Evolutionary conservation across 1,284 basidiomycete species (phyloP).

Genomic region (Trichosporon ovoides): DNA sequence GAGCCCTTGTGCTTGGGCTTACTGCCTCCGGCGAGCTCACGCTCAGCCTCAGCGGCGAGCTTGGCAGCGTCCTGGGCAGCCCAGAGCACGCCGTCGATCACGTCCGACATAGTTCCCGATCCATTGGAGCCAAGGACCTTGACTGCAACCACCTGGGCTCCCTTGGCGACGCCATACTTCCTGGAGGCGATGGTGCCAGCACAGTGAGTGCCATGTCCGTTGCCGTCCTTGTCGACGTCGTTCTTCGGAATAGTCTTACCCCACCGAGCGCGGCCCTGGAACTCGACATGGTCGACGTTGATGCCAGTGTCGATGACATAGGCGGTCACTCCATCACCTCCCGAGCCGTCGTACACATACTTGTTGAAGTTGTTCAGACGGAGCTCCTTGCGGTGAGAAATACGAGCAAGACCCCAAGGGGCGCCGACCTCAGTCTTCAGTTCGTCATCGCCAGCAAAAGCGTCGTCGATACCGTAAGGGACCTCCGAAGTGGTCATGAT

Average conservation of each 20-base stretch:
- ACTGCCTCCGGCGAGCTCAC: slow-evolving; percentile 61
- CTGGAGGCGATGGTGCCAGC: slow-evolving; percentile 73
- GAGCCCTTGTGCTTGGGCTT: slow-evolving; percentile 83
- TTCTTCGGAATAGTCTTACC: slow-evolving; percentile 74
- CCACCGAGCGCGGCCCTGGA: slow-evolving; percentile 79
- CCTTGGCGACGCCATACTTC: slow-evolving; percentile 91
- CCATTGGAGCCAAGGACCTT: slow-evolving; percentile 95
- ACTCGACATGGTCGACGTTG: slow-evolving; percentile 79
- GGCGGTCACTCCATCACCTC: slow-evolving; percentile 88
- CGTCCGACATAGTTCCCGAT: slow-evolving; percentile 92
- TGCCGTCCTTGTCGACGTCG: slow-evolving; percentile 67
- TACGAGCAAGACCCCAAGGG: slow-evolving; percentile 94
- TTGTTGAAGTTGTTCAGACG: slow-evolving; percentile 77
- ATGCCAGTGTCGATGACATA: slow-evolving; percentile 61
- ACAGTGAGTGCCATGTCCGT: slow-evolving; percentile 69
- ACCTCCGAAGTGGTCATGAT: slow-evolving; percentile 67
- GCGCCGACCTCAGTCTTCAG: slow-evolving; percentile 64
- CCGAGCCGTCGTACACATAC: slow-evolving; percentile 70
- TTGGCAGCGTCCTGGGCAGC: slow-evolving; percentile 63
- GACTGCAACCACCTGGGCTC: slow-evolving; percentile 83
- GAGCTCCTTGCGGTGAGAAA: slow-evolving; percentile 80
- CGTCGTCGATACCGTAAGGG: slow-evolving; percentile 40
- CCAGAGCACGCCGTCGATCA: slow-evolving; percentile 79
- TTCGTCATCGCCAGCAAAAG: slow-evolving; percentile 26
- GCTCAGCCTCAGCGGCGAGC: slow-evolving; percentile 56